A percentile compares a stretch with the other conserved stretches of the same genome.
These are phyloP conservation scores for Zygosaccharomyces sapae DNA, from an alignment of 1,139 yeast species.

Conservation along the genomic window DNA sequence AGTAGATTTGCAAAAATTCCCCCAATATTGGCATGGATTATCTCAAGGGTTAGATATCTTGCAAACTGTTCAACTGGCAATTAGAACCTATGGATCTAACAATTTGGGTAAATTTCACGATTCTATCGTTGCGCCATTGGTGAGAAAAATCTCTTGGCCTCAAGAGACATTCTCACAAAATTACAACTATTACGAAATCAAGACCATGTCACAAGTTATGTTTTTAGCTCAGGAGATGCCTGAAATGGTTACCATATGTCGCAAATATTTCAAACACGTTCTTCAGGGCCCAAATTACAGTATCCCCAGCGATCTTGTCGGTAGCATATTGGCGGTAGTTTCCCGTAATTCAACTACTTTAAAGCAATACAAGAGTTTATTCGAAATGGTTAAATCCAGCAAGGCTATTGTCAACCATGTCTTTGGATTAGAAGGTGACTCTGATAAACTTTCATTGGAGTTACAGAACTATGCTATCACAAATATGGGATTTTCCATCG, in stretches of 20 bases:
- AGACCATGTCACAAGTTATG: slow-evolving; percentile 24
- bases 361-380: slow-evolving; percentile 55
- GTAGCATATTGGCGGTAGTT: slow-evolving; percentile 37
- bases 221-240: slow-evolving; percentile 29
- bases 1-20: slow-evolving; percentile 18
- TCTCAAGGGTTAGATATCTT: slow-evolving; percentile 27
- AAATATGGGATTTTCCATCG: slow-evolving; percentile 48
- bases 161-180: slow-evolving; percentile 7
- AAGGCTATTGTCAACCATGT: slow-evolving; percentile 35
- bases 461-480: slow-evolving; percentile 54
- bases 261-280: slow-evolving; percentile 44
- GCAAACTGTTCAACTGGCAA: slow-evolving; percentile 19
- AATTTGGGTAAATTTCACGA: slow-evolving; percentile 7
- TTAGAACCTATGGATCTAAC: slow-evolving; percentile 10
- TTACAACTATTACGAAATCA: slow-evolving; percentile 11
- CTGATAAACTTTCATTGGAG: slow-evolving; percentile 31
- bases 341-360: slow-evolving; percentile 39
- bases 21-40: slow-evolving; percentile 23
- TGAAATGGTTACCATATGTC: slow-evolving; percentile 38
- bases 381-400: slow-evolving; percentile 49
- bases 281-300: slow-evolving; percentile 48
- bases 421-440: slow-evolving; percentile 14
- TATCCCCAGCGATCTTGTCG: slow-evolving; percentile 48
- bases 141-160: slow-evolving; percentile 23
- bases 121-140: slow-evolving; percentile 37